Conservation (phyloP, 1,284 basidiomycete species). For the Ceratobasidium sp. region DNA sequence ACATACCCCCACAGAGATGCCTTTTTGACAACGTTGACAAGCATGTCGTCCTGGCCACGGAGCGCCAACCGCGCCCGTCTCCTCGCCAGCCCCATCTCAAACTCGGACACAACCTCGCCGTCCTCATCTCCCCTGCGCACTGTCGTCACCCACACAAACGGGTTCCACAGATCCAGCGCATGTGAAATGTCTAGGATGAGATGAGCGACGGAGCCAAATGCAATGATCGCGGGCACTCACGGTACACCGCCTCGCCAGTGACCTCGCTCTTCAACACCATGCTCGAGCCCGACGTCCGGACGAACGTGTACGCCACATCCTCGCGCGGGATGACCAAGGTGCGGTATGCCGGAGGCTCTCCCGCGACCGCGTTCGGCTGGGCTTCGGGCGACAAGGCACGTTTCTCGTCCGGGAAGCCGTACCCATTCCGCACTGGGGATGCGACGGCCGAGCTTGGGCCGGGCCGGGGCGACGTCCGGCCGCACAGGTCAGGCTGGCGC, state of each 20-base stretch:
- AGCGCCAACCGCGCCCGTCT: conserved; percentile 27
- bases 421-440: conserved; percentile 22
- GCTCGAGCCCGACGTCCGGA: not conserved
- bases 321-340: conserved; percentile 34
- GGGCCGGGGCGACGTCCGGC: conserved; percentile 23
- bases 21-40: conserved; percentile 38
- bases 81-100: conserved; percentile 39
- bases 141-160: conserved; percentile 40
- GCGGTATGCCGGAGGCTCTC: conserved; percentile 27
- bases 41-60: conserved; percentile 41
- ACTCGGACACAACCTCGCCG: conserved; percentile 34
- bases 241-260: conserved; percentile 31
- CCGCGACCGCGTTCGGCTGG: conserved; percentile 17
- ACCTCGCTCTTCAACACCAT: conserved; percentile 40
- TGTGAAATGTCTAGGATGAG: conserved; percentile 12
- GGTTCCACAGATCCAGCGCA: conserved; percentile 31
- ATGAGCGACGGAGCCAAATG: not conserved
- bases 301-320: conserved; percentile 33
- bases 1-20: conserved; percentile 33
- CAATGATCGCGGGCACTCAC: conserved; percentile 1
- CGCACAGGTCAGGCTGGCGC: not conserved
- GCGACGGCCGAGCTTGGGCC: conserved; percentile 11
- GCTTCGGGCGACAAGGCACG: conserved; percentile 28
- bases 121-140: conserved; percentile 33
- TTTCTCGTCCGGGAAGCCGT: conserved; percentile 37